Evolutionary conservation across 2,329 filamentous ascomycete species (phyloP).

Genomic region (Ampelomyces quisqualis): DNA sequence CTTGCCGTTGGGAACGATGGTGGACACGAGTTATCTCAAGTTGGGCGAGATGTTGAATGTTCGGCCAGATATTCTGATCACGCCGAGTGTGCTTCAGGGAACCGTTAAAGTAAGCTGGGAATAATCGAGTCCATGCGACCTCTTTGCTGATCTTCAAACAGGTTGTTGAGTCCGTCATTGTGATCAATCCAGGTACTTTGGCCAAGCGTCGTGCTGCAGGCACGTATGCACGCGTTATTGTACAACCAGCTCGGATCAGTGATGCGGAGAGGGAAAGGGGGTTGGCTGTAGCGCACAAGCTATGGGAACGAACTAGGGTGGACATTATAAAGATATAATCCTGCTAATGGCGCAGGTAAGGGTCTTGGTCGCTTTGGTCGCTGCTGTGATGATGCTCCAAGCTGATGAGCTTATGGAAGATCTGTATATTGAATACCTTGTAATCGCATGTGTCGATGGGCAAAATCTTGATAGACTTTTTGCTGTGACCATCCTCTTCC

Average conservation of each 20-base stretch:
- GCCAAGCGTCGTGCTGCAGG: slow-evolving; percentile 83
- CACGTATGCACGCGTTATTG: slow-evolving; percentile 77
- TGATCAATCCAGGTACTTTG: slow-evolving; percentile 85
- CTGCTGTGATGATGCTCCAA: no score
- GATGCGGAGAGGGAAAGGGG: slow-evolving; percentile 59
- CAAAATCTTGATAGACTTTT: no score
- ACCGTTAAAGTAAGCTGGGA: slow-evolving; percentile 75
- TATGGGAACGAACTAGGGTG: slow-evolving; percentile 81
- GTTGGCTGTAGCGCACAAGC: slow-evolving; percentile 65
- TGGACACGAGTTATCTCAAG: slow-evolving; percentile 83
- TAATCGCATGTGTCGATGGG: no score
- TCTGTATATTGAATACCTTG: no score
- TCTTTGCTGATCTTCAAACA: slow-evolving; percentile 42
- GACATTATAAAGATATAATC: slow-evolving; percentile 76
- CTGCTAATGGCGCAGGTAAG: no score
- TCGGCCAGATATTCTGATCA: slow-evolving; percentile 78
- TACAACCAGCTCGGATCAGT: slow-evolving; percentile 64
- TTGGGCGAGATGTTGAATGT: slow-evolving; percentile 88
- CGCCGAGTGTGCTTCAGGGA: slow-evolving; percentile 78
- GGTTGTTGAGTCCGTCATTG: slow-evolving; percentile 87
- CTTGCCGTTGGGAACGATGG: slow-evolving; percentile 63
- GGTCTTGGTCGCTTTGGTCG: no score
- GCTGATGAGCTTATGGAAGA: no score
- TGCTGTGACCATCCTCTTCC: no score
- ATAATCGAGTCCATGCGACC: slow-evolving; percentile 9